Evolutionary conservation across 306 rosid species (phyloP).

Genomic region (Mimosa bimucronata): DNA sequence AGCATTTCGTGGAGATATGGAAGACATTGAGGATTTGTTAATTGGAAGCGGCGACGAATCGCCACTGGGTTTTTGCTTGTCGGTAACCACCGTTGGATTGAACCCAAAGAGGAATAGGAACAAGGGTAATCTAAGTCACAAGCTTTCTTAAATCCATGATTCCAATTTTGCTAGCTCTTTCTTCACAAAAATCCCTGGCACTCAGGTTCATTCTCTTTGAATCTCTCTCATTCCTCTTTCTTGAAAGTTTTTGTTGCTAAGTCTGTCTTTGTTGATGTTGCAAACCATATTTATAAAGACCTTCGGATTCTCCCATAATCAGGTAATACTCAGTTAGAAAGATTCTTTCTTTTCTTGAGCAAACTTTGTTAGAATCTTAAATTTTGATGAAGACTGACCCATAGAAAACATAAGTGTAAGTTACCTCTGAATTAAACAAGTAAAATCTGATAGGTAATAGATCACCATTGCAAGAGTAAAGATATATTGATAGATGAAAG

Average conservation of each 20-base stretch:
- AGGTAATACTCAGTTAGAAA: slow-evolving; percentile 43
- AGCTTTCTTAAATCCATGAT: slow-evolving; percentile 39
- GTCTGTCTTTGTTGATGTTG: slow-evolving; percentile 5
- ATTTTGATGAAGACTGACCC: too few species aligned
- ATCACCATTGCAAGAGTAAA: too few species aligned
- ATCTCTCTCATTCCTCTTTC: background rate
- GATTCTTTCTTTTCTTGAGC: background rate
- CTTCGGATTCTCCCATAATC: slow-evolving; percentile 95
- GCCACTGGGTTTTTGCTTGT: slow-evolving; percentile 81
- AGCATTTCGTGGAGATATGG: slow-evolving; percentile 46
- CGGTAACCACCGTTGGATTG: slow-evolving; percentile 56
- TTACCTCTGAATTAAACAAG: too few species aligned
- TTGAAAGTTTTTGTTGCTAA: background rate
- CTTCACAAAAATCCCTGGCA: slow-evolving; percentile 69
- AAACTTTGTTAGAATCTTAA: too few species aligned
- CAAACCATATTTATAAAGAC: slow-evolving; percentile 86
- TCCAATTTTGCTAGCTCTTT: slow-evolving; percentile 19
- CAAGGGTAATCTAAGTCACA: background rate
- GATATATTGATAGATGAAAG: too few species aligned
- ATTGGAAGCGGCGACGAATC: slow-evolving; percentile 50
- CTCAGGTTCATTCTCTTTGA: slow-evolving; percentile 55
- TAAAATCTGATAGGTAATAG: too few species aligned
- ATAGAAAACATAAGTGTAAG: too few species aligned
- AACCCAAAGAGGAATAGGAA: slow-evolving; percentile 56
- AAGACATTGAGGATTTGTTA: slow-evolving; percentile 86